Percentiles rank a stretch among this genome's conserved stretches.
phyloP scores from a whole-genome alignment of 225 moss, liverwort and hornwort species.

The Pseudisothecium myosuroides region DNA sequence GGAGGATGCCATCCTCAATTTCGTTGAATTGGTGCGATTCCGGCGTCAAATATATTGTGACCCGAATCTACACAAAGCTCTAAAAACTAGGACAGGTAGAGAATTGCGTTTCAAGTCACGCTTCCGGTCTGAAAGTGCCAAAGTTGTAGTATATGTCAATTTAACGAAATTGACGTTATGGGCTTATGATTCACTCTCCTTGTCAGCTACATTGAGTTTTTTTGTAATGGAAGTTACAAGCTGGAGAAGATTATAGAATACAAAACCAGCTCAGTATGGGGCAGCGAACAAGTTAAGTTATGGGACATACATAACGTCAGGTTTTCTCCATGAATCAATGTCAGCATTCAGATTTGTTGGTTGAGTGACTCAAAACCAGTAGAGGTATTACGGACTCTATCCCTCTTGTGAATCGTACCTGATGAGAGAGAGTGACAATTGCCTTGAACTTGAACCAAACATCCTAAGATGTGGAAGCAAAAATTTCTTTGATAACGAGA shows the following conservation, averaged over 20 bases:
- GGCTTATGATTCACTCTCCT: background rate
- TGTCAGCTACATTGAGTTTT: background rate
- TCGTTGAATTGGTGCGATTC: background rate
- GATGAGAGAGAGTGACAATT: background rate
- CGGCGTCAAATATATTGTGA: background rate
- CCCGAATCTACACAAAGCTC: background rate
- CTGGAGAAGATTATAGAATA: background rate
- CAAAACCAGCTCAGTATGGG: background rate
- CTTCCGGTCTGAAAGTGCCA: background rate
- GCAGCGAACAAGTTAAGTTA: background rate
- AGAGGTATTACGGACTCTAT: too few species aligned
- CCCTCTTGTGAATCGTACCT: too few species aligned
- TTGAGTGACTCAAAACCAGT: background rate
- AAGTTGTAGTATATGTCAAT: background rate
- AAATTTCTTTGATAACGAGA: background rate
- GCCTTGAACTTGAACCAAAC: background rate
- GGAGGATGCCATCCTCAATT: background rate
- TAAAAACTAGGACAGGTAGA: background rate
- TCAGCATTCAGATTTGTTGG: too few species aligned
- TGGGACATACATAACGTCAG: background rate
- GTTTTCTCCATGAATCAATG: background rate
- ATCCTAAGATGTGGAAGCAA: background rate
- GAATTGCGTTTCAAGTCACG: background rate
- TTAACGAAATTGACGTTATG: background rate
- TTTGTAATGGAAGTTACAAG: background rate